Evolutionary conservation across 148 eudicot genomes (phyloP).

Genomic region (Silene latifolia): DNA sequence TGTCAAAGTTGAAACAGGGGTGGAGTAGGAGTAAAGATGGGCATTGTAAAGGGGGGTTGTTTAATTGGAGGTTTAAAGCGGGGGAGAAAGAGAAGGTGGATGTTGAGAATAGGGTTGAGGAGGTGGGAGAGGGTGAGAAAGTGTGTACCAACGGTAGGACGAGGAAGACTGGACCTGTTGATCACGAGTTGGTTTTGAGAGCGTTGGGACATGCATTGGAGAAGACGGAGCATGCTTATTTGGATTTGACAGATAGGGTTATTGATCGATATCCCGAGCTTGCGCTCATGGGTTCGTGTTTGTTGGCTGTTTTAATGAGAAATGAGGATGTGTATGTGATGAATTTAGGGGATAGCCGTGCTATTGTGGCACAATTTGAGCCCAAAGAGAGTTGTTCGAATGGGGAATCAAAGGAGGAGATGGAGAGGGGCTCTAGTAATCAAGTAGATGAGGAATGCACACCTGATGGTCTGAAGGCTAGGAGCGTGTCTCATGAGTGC

Average conservation of each 20-base stretch:
- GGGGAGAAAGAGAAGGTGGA: constrained; percentile 51
- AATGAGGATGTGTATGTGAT: constrained; percentile 99
- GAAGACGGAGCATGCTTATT: constrained; percentile 69
- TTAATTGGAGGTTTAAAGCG: constrained; percentile 73
- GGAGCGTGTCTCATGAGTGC: constrained; percentile 34
- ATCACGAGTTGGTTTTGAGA: constrained; percentile 73
- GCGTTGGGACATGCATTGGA: constrained; percentile 82
- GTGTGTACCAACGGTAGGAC: constrained; percentile 43
- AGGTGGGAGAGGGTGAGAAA: constrained; percentile 36
- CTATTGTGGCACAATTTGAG: constrained; percentile 82
- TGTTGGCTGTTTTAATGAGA: constrained; percentile 88
- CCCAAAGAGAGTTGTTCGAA: constrained; percentile 37
- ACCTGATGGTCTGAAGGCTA: constrained; percentile 31
- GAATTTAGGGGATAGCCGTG: constrained; percentile 98
- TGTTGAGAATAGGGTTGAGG: constrained; percentile 36
- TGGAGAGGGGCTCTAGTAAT: constrained; percentile 31
- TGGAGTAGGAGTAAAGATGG: constrained; percentile 53
- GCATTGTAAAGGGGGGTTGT: constrained; percentile 45
- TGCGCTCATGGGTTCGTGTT: constrained; percentile 98
- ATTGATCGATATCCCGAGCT: constrained; percentile 95
- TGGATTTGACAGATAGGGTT: constrained; percentile 92
- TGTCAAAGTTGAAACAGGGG: constrained; percentile 83
- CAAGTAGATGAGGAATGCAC: constrained; percentile 72
- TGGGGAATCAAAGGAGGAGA: constrained; percentile 30
- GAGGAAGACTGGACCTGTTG: constrained; percentile 65